Conservation (phyloP, 805 yeast genomes). For the Monosporozyma unispora region DNA sequence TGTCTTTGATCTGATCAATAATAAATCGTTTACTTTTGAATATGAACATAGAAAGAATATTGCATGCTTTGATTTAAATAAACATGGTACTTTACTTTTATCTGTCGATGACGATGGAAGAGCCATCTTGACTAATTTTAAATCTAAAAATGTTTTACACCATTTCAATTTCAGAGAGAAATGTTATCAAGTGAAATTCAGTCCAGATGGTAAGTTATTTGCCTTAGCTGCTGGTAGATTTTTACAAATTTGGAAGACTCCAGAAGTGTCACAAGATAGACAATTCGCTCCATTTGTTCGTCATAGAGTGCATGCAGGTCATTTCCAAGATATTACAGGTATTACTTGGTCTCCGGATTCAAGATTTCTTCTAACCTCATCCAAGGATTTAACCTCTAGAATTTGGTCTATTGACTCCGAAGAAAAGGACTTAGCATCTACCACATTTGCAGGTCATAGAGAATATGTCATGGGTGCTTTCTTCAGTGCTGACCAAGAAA, state of each 20-base stretch:
- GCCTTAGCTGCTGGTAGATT: slow-evolving; percentile 79
- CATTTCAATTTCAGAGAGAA: slow-evolving; percentile 86
- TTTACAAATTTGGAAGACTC: slow-evolving; percentile 90
- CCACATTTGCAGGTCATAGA: slow-evolving; percentile 85
- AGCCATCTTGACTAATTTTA: slow-evolving; percentile 82
- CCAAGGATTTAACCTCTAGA: slow-evolving; percentile 84
- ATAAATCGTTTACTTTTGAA: slow-evolving; percentile 77
- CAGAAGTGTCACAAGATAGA: slow-evolving; percentile 67
- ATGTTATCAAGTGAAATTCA: slow-evolving; percentile 67
- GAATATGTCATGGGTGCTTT: slow-evolving; percentile 84
- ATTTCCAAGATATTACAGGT: slow-evolving; percentile 69
- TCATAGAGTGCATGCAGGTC: slow-evolving; percentile 86
- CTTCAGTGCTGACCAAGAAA: slow-evolving; percentile 80
- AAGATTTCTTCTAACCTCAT: slow-evolving; percentile 73
- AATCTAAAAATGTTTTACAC: slow-evolving; percentile 75
- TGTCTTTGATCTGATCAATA: slow-evolving; percentile 77
- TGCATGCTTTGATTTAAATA: slow-evolving; percentile 69
- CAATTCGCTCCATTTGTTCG: slow-evolving; percentile 95
- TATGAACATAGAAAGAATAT: slow-evolving; percentile 90
- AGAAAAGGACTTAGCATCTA: slow-evolving; percentile 62
- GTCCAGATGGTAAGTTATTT: slow-evolving; percentile 81
- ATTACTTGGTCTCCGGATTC: slow-evolving; percentile 88
- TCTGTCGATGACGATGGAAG: slow-evolving; percentile 89
- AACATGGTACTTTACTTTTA: slow-evolving; percentile 68
- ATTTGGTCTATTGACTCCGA: slow-evolving; percentile 67